Evolutionary conservation across 345 rosid genomes (phyloP).

Genomic region (Linum tenue): DNA sequence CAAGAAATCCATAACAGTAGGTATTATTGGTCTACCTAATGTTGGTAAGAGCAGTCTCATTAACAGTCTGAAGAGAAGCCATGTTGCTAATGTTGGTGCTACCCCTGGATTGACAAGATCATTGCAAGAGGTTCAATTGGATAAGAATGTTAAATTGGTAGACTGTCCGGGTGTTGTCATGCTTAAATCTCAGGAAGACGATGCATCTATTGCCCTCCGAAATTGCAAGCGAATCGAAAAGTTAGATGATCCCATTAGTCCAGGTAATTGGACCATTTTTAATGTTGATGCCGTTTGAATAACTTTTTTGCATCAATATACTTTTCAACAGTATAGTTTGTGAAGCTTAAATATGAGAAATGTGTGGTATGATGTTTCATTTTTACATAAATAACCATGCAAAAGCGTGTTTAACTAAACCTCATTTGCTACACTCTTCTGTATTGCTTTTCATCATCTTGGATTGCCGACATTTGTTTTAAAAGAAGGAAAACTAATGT

Average conservation of each 20-base stretch:
- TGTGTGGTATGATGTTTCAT: background rate
- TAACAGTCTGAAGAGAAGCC: slow-evolving; percentile 90
- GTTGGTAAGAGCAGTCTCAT: slow-evolving; percentile 99
- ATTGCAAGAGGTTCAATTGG: slow-evolving; percentile 92
- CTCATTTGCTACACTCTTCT: too few relatives aligned
- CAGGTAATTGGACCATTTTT: slow-evolving; percentile 40
- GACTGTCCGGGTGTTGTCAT: slow-evolving; percentile 99
- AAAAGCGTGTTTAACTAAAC: too few relatives aligned
- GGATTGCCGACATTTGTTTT: too few relatives aligned
- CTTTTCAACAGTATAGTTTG: too few relatives aligned
- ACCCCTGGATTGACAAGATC: slow-evolving; percentile 93
- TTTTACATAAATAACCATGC: too few relatives aligned
- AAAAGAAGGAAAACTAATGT: too few relatives aligned
- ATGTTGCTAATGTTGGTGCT: slow-evolving; percentile 87
- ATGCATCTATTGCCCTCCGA: slow-evolving; percentile 68
- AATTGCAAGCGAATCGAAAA: slow-evolving; percentile 97
- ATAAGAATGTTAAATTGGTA: slow-evolving; percentile 76
- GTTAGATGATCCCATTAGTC: slow-evolving; percentile 84
- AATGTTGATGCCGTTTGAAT: background rate
- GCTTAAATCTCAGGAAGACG: slow-evolving; percentile 66
- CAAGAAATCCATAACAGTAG: slow-evolving; percentile 85
- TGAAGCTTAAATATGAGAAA: too few relatives aligned
- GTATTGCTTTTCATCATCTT: too few relatives aligned
- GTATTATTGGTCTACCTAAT: slow-evolving; percentile 87
- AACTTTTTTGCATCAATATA: too few relatives aligned